phyloP scores from a whole-genome alignment of 352 stramenopile species.

The Lagenidium giganteum region DNA sequence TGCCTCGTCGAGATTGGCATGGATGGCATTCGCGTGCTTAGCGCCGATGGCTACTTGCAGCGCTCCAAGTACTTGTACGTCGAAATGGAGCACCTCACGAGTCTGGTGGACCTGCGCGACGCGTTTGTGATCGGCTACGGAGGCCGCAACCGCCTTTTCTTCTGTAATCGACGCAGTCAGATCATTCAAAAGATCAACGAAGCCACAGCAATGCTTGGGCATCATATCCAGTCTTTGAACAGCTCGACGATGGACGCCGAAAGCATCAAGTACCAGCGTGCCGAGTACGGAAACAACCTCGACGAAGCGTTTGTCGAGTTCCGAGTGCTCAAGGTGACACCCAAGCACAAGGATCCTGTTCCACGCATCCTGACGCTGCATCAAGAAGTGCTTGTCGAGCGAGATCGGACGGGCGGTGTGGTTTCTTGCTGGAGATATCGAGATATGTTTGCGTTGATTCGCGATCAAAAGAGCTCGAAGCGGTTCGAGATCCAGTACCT shows the following conservation, averaged over 20 bases:
- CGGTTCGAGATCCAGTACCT: slow-evolving; percentile 77
- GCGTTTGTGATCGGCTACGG: slow-evolving; percentile 66
- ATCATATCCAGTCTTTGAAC: slow-evolving; percentile 30
- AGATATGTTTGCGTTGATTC: slow-evolving; percentile 70
- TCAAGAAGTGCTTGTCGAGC: slow-evolving; percentile 62
- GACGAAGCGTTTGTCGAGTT: slow-evolving; percentile 71
- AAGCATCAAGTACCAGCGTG: slow-evolving; percentile 46
- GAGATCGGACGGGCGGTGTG: slow-evolving; percentile 42
- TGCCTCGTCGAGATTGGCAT: slow-evolving; percentile 55
- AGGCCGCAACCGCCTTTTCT: slow-evolving; percentile 66
- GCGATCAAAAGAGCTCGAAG: slow-evolving; percentile 26
- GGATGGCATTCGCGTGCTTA: slow-evolving; percentile 45
- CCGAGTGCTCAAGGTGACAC: slow-evolving; percentile 51
- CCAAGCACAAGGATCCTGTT: slow-evolving; percentile 47
- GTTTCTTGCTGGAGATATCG: slow-evolving; percentile 58
- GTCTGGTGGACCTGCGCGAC: slow-evolving; percentile 44
- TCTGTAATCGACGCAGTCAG: slow-evolving; percentile 44
- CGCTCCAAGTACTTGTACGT: slow-evolving; percentile 79
- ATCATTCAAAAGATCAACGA: slow-evolving; percentile 53
- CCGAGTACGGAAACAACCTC: slow-evolving; percentile 34
- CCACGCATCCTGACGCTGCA: slow-evolving; percentile 61
- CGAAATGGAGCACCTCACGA: slow-evolving; percentile 71
- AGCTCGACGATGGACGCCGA: slow-evolving; percentile 31
- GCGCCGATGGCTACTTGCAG: slow-evolving; percentile 28
- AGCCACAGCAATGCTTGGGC: slow-evolving; percentile 53